phyloP scores from a whole-genome alignment of 345 rosid species.

The Acer negundo region DNA sequence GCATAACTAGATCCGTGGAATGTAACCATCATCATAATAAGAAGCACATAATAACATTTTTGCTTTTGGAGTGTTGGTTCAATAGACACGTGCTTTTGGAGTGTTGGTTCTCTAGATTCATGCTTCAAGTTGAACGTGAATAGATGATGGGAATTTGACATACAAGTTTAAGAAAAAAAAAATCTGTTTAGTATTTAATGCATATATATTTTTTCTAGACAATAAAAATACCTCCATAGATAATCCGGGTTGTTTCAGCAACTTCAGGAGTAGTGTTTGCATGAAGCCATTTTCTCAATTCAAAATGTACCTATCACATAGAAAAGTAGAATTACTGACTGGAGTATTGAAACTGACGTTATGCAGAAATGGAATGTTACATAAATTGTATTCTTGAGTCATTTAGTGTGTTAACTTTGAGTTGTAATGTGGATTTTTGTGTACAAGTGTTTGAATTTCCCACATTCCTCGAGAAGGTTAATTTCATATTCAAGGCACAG shows the following conservation, averaged over 20 bases:
- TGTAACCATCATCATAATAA: background rate
- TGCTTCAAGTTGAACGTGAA: background rate
- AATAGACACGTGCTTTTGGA: background rate
- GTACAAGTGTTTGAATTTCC: background rate
- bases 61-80: background rate
- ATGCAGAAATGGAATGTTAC: too few species aligned
- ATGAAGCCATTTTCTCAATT: constrained; percentile 86
- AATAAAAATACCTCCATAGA: constrained; percentile 76
- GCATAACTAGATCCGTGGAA: background rate
- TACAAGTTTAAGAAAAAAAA: background rate
- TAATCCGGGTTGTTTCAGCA: constrained; percentile 75
- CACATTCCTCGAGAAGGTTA: background rate
- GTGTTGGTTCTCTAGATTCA: background rate
- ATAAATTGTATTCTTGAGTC: too few species aligned
- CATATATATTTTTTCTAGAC: background rate
- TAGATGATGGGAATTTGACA: background rate
- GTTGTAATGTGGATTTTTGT: too few species aligned
- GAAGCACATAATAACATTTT: background rate
- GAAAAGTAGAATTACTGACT: background rate
- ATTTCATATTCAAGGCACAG: background rate
- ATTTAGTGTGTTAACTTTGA: too few species aligned
- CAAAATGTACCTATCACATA: constrained; percentile 66
- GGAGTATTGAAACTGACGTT: too few species aligned
- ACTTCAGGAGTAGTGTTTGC: constrained; percentile 63
- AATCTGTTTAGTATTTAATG: background rate